Evolutionary conservation across 169 alveolate species (phyloP).

Genomic region (Blepharisma undulans): DNA sequence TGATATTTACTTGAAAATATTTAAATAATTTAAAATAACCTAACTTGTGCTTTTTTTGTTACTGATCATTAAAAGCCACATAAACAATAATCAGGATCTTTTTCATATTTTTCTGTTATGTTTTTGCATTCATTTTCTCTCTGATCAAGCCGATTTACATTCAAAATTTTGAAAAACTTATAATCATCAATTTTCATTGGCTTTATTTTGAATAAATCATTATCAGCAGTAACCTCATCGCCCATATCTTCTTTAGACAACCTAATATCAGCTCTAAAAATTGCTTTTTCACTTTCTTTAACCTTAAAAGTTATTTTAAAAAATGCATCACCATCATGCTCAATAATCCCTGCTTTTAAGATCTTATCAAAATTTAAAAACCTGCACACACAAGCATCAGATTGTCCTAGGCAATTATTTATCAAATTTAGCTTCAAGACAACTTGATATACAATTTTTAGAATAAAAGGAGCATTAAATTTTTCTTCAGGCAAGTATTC

Average conservation of each 20-base stretch:
- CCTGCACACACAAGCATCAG: neutral
- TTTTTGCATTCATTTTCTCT: conserved; percentile 1
- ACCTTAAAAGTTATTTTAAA: neutral
- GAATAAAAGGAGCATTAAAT: neutral
- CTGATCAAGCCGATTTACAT: conserved; percentile 23
- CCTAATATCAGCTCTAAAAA: conserved; percentile 11
- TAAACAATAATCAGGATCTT: conserved; percentile 29
- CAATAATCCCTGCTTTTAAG: neutral
- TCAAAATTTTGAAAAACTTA: conserved; percentile 3
- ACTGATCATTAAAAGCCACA: neutral
- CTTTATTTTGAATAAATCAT: neutral
- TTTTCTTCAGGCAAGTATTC: neutral
- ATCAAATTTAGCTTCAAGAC: neutral
- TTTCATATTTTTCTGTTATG: neutral
- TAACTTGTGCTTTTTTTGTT: neutral
- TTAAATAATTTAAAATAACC: neutral
- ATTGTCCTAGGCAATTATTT: neutral
- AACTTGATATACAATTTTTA: neutral
- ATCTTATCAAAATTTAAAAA: neutral
- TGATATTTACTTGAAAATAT: neutral
- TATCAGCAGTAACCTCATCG: conserved; percentile 11
- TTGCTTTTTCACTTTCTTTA: neutral
- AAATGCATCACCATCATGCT: neutral
- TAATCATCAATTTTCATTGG: neutral
- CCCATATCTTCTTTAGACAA: neutral